Percentiles rank a stretch among this genome's conserved stretches.
Conservation (phyloP, 768 basidiomycete genomes). For the Suillus plorans region DNA sequence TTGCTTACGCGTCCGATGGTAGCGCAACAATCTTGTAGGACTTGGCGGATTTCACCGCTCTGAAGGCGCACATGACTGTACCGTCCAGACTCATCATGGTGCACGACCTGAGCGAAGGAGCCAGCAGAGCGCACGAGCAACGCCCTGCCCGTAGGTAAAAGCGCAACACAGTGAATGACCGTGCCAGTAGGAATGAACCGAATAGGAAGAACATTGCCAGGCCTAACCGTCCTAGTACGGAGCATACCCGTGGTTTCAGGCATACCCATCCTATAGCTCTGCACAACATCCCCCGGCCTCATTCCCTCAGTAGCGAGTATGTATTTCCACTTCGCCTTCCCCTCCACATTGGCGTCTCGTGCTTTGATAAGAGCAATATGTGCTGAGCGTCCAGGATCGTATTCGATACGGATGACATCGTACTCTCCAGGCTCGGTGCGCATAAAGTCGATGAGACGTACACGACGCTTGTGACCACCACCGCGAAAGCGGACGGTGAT, state of each 20-base stretch:
- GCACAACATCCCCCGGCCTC: slow-evolving; percentile 83
- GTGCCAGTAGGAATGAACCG: slow-evolving; percentile 92
- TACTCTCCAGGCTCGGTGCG: slow-evolving; percentile 77
- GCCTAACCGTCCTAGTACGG: slow-evolving; percentile 78
- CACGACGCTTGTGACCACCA: slow-evolving; percentile 86
- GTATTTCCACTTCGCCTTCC: slow-evolving; percentile 74
- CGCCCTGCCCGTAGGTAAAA: slow-evolving; percentile 72
- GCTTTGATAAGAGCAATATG: slow-evolving; percentile 90
- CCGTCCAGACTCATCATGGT: slow-evolving; percentile 66
- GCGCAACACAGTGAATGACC: slow-evolving; percentile 81
- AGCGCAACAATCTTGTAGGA: slow-evolving; percentile 79
- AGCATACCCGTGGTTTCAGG: slow-evolving; percentile 80
- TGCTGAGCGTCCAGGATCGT: slow-evolving; percentile 90
- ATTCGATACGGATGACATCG: slow-evolving; percentile 93
- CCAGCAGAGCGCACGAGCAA: slow-evolving; percentile 91
- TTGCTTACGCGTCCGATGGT: slow-evolving; percentile 94
- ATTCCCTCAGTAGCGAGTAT: slow-evolving; percentile 91
- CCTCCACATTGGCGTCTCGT: slow-evolving; percentile 52
- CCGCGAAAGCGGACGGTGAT: slow-evolving; percentile 89
- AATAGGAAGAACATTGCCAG: slow-evolving; percentile 91
- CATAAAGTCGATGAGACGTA: slow-evolving; percentile 84
- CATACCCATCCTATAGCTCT: slow-evolving; percentile 83
- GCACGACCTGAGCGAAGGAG: slow-evolving; percentile 76
- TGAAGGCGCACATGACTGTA: slow-evolving; percentile 85
- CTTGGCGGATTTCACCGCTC: slow-evolving; percentile 89